Evolutionary conservation across 148 eudicot species (phyloP).

Genomic region (Amaranthus cruentus): DNA sequence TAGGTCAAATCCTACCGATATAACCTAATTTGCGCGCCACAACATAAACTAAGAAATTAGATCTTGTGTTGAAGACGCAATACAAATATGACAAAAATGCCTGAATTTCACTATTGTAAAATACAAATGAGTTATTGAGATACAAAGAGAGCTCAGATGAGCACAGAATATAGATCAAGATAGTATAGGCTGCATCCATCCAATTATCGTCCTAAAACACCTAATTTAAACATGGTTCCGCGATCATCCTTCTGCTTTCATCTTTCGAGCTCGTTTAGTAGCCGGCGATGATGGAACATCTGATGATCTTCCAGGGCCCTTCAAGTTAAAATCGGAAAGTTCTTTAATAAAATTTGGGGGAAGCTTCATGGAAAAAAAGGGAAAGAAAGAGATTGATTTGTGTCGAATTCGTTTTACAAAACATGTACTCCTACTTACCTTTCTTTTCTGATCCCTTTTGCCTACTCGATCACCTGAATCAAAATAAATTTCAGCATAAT

Average conservation of each 20-base stretch:
- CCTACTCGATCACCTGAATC: slow-evolving; percentile 73
- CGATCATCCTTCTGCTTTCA: slow-evolving; percentile 57
- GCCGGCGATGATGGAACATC: slow-evolving; percentile 88
- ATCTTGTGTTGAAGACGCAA: background rate
- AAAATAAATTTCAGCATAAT: slow-evolving; percentile 4
- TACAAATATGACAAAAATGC: background rate
- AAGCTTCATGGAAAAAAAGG: background rate
- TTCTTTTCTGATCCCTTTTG: slow-evolving; percentile 90
- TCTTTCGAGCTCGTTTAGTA: slow-evolving; percentile 85
- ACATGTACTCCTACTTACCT: slow-evolving; percentile 35
- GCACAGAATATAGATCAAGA: background rate
- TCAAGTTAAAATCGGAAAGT: slow-evolving; percentile 12
- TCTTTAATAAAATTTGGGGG: background rate
- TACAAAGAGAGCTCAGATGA: background rate
- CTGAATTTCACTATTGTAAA: background rate
- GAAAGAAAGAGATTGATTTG: background rate
- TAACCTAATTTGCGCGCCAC: background rate
- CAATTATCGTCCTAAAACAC: background rate
- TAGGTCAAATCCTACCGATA: background rate
- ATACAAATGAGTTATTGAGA: background rate
- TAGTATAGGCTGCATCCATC: background rate
- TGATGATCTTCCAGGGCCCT: slow-evolving; percentile 75
- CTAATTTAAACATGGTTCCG: background rate
- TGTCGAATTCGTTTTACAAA: background rate
- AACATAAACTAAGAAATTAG: background rate